These are phyloP conservation scores for Mycena galericulata DNA, from an alignment of 768 basidiomycete genomes.

Conservation along the genomic window DNA sequence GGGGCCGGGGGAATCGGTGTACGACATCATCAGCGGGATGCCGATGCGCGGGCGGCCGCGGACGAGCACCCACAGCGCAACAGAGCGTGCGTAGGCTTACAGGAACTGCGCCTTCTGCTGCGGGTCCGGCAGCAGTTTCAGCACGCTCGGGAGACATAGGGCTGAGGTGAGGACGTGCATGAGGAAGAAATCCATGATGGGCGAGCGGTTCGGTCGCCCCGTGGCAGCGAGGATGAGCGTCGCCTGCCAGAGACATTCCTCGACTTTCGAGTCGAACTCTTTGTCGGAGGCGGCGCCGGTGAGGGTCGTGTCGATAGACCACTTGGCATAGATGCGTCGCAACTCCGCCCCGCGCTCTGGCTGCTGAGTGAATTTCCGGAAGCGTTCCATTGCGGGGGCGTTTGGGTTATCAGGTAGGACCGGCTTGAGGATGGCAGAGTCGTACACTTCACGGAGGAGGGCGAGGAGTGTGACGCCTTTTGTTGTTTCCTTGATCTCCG, in stretches of 20 bases:
- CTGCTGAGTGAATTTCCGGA: slow-evolving; percentile 40
- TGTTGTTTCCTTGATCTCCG: background rate
- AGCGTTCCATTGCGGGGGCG: slow-evolving; percentile 37
- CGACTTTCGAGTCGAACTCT: slow-evolving; percentile 45
- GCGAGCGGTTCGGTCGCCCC: slow-evolving; percentile 48
- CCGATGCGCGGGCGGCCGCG: slow-evolving; percentile 58
- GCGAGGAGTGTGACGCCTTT: slow-evolving; percentile 58
- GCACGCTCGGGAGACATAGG: slow-evolving; percentile 52
- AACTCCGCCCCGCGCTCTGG: slow-evolving; percentile 49
- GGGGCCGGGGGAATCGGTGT: slow-evolving; percentile 47
- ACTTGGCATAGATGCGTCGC: slow-evolving; percentile 47
- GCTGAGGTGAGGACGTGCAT: slow-evolving; percentile 57
- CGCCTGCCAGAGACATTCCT: slow-evolving; percentile 53
- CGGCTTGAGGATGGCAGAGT: slow-evolving; percentile 61
- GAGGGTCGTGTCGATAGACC: slow-evolving; percentile 44
- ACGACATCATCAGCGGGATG: slow-evolving; percentile 52
- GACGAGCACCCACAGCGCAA: slow-evolving; percentile 44
- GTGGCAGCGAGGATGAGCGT: slow-evolving; percentile 53
- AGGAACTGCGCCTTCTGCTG: slow-evolving; percentile 48
- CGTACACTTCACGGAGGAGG: slow-evolving; percentile 63
- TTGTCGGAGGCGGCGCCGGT: slow-evolving; percentile 26
- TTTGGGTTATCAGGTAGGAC: slow-evolving; percentile 65
- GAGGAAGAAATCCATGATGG: slow-evolving; percentile 56
- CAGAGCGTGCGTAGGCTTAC: slow-evolving; percentile 46
- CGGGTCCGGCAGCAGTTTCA: slow-evolving; percentile 38